A percentile compares a stretch with the other conserved stretches of the same genome.
phyloP scores from a whole-genome alignment of 2,329 filamentous ascomycete species.

The Colletotrichum zoysiae region DNA sequence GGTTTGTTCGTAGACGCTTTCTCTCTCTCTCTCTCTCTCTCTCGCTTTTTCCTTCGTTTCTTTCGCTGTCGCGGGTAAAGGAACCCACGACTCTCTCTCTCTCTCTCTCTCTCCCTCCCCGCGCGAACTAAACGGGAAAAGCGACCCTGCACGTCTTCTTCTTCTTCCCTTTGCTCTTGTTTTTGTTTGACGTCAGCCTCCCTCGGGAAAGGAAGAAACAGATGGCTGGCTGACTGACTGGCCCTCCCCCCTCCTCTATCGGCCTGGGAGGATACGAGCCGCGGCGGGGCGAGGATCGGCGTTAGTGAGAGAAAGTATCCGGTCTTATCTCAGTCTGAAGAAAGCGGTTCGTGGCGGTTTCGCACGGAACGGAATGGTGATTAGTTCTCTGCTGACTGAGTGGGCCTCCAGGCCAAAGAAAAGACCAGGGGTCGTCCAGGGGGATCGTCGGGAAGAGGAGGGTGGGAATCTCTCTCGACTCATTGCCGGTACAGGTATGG shows the following conservation, averaged over 20 bases:
- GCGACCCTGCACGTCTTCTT: not conserved
- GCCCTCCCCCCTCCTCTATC: too few relatives aligned
- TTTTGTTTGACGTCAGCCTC: not conserved
- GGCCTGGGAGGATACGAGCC: constrained; percentile 16
- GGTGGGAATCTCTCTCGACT: not conserved
- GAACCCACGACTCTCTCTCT: not conserved
- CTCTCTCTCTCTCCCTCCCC: not conserved
- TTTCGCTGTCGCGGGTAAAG: not conserved
- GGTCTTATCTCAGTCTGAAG: not conserved
- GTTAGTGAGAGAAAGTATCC: not conserved
- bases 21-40: too few relatives aligned
- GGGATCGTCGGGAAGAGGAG: not conserved
- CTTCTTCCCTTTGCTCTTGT: not conserved
- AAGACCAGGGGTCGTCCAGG: not conserved
- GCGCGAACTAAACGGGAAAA: not conserved
- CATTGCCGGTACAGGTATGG: too few relatives aligned
- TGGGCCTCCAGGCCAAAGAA: not conserved
- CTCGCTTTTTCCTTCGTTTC: not conserved
- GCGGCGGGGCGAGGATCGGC: constrained; percentile 20
- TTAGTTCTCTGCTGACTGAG: not conserved
- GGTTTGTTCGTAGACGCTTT: not conserved
- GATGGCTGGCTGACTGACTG: not conserved
- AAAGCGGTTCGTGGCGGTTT: not conserved
- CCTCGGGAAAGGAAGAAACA: too few relatives aligned
- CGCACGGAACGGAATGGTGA: constrained; percentile 15